These are phyloP conservation scores for Licmophora abbreviata DNA, from an alignment of 108 stramenopile genomes.

Conservation along the genomic window DNA sequence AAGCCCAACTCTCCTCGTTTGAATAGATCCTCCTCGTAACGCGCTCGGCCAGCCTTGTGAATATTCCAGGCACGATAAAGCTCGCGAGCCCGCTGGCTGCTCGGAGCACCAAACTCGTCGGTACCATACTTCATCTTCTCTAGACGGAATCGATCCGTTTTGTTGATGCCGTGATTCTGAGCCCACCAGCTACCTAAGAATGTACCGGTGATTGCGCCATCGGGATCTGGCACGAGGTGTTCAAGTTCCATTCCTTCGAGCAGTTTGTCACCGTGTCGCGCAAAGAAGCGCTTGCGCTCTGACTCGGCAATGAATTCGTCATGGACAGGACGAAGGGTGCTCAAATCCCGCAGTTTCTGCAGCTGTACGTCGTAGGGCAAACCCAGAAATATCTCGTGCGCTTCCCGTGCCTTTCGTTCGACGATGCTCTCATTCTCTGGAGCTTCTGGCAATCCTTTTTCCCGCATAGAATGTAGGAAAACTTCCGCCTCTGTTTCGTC, in stretches of 20 bases:
- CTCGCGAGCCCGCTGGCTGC: constrained; percentile 41
- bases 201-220: constrained; percentile 54
- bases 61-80: constrained; percentile 68
- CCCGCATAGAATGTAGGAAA: constrained; percentile 38
- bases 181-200: constrained; percentile 33
- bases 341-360: constrained; percentile 55
- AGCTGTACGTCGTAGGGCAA: constrained; percentile 52
- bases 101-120: constrained; percentile 46
- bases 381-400: constrained; percentile 39
- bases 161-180: constrained; percentile 12
- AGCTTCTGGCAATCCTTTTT: constrained; percentile 6
- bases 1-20: constrained; percentile 54
- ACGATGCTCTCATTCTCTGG: constrained; percentile 7
- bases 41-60: constrained; percentile 70
- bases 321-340: constrained; percentile 62
- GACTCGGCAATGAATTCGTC: constrained; percentile 56
- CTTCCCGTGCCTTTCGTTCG: constrained; percentile 10
- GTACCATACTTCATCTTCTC: constrained; percentile 53
- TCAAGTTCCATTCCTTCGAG: constrained; percentile 72
- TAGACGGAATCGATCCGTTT: constrained; percentile 43
- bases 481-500: constrained; percentile 57
- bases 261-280: constrained; percentile 56
- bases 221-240: constrained; percentile 65
- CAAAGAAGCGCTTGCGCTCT: constrained; percentile 56
- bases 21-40: constrained; percentile 74